Evolutionary conservation across 176 grass and related monocot species (phyloP).

Genomic region (Paspalum vaginatum): DNA sequence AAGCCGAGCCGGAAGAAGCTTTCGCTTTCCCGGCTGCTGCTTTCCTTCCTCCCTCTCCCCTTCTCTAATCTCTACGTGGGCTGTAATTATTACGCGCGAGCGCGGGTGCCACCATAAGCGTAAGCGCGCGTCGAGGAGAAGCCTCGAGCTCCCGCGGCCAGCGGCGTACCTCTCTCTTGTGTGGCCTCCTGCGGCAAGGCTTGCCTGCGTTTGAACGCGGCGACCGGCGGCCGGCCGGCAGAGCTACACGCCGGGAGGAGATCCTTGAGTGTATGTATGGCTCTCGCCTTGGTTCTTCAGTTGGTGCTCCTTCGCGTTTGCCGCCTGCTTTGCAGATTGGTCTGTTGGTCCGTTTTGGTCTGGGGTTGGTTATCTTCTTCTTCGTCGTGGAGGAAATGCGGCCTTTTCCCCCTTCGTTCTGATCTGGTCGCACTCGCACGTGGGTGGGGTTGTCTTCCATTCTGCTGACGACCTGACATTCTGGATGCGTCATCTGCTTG

Average conservation of each 20-base stretch:
- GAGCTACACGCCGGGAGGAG: constrained; percentile 1
- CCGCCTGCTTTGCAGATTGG: not conserved
- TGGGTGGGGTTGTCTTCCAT: constrained; percentile 38
- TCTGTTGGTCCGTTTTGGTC: not conserved
- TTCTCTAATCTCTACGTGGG: constrained; percentile 33
- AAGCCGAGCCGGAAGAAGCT: constrained; percentile 18
- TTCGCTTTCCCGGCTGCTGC: constrained; percentile 63
- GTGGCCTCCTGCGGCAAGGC: not conserved
- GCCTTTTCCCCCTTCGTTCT: not conserved
- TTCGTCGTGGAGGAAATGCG: constrained; percentile 15
- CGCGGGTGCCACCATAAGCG: constrained; percentile 3
- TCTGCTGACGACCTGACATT: constrained; percentile 16
- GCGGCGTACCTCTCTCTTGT: not conserved
- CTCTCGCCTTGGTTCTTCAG: not conserved
- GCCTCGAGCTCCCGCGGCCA: not conserved
- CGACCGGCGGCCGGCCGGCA: not conserved
- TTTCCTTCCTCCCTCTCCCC: constrained; percentile 40
- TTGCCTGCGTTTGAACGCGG: not conserved
- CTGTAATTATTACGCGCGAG: constrained; percentile 42
- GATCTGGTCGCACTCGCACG: constrained; percentile 50
- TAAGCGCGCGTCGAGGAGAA: constrained; percentile 7
- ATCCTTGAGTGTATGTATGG: constrained; percentile 25
- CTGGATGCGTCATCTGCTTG: constrained; percentile 25
- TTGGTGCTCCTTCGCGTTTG: not conserved
- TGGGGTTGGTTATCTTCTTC: not conserved